These are phyloP conservation scores for Ballota nigra DNA, from an alignment of 257 asterid species.

Conservation along the genomic window DNA sequence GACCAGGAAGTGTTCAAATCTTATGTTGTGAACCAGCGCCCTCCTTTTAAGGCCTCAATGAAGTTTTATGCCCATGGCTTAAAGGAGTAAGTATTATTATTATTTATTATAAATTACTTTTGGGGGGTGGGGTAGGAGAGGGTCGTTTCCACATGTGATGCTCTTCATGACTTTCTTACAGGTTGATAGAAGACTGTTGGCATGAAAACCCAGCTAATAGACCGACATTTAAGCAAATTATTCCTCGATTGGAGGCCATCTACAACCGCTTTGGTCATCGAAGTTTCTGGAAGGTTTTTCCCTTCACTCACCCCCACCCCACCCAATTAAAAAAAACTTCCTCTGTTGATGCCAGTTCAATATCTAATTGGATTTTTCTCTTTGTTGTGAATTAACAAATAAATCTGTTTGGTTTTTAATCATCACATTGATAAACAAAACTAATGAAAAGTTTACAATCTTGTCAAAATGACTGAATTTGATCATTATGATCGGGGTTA, in stretches of 20 bases:
- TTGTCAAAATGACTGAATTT: neutral
- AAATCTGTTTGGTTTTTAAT: neutral
- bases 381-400: neutral
- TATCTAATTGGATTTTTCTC: neutral
- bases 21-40: conserved; percentile 66
- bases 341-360: neutral
- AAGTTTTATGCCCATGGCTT: conserved; percentile 77
- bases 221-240: conserved; percentile 80
- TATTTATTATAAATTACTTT: no score
- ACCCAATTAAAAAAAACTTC: no score
- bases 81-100: conserved; percentile 53
- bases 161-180: conserved; percentile 25
- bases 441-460: neutral
- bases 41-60: conserved; percentile 69
- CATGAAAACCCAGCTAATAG: conserved; percentile 63
- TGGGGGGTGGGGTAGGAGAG: no score
- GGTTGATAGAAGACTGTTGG: conserved; percentile 95
- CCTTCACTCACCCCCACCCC: neutral
- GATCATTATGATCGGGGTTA: neutral
- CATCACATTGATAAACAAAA: neutral
- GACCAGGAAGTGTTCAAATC: conserved; percentile 63
- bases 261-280: conserved; percentile 55
- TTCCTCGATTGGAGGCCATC: conserved; percentile 72
- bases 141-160: no score
- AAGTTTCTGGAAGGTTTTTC: conserved; percentile 82